These are phyloP conservation scores for Fusarium chuoi DNA, from an alignment of 2,329 filamentous ascomycete genomes.

Conservation along the genomic window DNA sequence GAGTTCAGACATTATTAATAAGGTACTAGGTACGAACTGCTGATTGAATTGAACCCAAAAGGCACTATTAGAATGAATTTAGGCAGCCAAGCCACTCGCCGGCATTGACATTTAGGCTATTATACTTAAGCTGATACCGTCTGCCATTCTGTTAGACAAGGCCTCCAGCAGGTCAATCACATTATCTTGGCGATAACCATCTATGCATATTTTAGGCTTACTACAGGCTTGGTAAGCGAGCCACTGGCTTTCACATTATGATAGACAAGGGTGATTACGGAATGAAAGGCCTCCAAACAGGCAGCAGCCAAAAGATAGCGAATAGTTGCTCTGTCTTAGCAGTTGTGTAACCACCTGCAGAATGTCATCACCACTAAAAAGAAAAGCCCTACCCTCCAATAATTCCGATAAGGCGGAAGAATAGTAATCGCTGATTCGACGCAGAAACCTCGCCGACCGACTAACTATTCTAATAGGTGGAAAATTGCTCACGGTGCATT, in stretches of 20 bases:
- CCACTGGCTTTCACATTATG: rapidly evolving
- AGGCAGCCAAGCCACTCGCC: neutral
- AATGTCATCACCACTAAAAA: neutral
- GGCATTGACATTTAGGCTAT: no score
- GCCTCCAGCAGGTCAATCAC: rapidly evolving
- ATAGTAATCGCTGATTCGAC: neutral
- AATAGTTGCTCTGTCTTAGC: rapidly evolving
- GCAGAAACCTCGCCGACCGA: neutral
- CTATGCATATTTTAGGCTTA: neutral
- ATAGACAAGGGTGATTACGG: rapidly evolving
- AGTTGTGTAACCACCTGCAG: neutral
- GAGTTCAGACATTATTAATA: neutral
- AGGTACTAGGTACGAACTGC: rapidly evolving
- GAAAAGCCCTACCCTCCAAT: neutral
- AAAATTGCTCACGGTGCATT: neutral
- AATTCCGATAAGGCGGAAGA: neutral
- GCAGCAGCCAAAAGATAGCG: neutral
- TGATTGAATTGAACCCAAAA: no score
- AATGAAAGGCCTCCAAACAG: neutral
- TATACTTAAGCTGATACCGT: neutral
- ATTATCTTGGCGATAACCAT: neutral
- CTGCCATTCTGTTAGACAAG: rapidly evolving
- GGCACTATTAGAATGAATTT: no score
- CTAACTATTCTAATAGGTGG: neutral
- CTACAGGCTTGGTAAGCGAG: neutral